phyloP scores from a whole-genome alignment of 306 rosid species.

The Trichosanthes truncata region DNA sequence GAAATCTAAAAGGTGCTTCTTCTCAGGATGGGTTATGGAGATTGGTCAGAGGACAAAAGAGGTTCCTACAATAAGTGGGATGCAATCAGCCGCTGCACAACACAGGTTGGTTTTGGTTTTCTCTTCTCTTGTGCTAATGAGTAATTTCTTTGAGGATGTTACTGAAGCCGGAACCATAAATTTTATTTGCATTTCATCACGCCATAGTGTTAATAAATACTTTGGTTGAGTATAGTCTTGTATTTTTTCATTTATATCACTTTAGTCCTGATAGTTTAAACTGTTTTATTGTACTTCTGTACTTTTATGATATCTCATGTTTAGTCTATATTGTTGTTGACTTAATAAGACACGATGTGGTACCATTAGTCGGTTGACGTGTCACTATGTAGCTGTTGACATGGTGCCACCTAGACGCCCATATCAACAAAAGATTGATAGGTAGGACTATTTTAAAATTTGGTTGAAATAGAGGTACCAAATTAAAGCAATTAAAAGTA shows the following conservation, averaged over 20 bases:
- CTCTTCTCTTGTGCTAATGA: not conserved
- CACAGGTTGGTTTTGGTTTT: constrained; percentile 44
- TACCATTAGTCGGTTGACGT: not conserved
- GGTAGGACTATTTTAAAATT: not conserved
- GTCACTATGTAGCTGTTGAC: not conserved
- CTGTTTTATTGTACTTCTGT: not conserved
- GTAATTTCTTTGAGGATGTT: not conserved
- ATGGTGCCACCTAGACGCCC: not conserved
- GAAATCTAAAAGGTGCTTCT: constrained; percentile 7
- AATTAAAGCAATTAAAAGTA: not conserved
- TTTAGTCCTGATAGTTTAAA: not conserved
- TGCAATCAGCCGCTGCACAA: constrained; percentile 63
- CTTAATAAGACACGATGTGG: not conserved
- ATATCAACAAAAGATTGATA: not conserved
- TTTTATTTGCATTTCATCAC: not conserved
- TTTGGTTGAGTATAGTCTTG: not conserved
- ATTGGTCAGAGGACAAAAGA: constrained; percentile 65
- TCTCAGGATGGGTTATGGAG: constrained; percentile 61
- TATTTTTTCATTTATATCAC: not conserved
- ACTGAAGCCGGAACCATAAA: not conserved
- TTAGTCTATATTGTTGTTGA: not conserved
- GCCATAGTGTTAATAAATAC: not conserved
- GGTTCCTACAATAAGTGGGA: constrained; percentile 74
- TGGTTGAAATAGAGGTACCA: not conserved
- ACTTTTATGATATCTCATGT: not conserved